phyloP scores from a whole-genome alignment of 2,329 filamentous ascomycete genomes.

The Cryphonectria parasitica region DNA sequence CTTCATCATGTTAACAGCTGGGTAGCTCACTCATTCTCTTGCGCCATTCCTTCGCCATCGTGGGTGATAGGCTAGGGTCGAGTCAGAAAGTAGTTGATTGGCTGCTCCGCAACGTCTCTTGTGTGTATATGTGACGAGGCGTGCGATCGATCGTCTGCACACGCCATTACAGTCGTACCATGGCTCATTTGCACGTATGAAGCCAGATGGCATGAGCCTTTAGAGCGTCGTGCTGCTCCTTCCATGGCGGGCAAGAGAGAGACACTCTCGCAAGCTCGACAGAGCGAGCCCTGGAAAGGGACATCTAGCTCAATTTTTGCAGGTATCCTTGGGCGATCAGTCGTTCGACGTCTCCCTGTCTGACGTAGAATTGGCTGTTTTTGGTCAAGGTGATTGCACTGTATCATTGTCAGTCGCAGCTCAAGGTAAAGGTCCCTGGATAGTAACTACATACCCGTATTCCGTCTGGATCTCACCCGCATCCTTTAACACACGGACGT shows the following conservation, averaged over 20 bases:
- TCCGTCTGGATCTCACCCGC: slow-evolving; percentile 98
- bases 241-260: not conserved
- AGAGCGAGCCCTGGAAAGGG: too few species aligned
- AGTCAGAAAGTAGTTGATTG: slow-evolving; percentile 5
- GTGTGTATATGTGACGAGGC: not conserved
- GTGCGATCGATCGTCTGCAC: not conserved
- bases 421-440: slow-evolving; percentile 7
- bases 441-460: slow-evolving; percentile 72
- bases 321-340: slow-evolving; percentile 94
- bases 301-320: slow-evolving; percentile 77
- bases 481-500: slow-evolving; percentile 93
- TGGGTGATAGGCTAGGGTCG: not conserved
- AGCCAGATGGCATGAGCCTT: not conserved
- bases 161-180: not conserved
- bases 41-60: slow-evolving; percentile 3
- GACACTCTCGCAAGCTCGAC: not conserved
- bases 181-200: not conserved
- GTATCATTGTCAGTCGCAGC: slow-evolving; percentile 20
- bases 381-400: slow-evolving; percentile 95
- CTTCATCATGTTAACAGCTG: not conserved
- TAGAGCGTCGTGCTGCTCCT: not conserved
- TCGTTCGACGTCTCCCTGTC: slow-evolving; percentile 92
- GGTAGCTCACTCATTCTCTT: slow-evolving; percentile 34
- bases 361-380: slow-evolving; percentile 97
- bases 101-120: not conserved